Conservation (phyloP, 2,329 filamentous ascomycete genomes). For the Calonectria multiphialidica region DNA sequence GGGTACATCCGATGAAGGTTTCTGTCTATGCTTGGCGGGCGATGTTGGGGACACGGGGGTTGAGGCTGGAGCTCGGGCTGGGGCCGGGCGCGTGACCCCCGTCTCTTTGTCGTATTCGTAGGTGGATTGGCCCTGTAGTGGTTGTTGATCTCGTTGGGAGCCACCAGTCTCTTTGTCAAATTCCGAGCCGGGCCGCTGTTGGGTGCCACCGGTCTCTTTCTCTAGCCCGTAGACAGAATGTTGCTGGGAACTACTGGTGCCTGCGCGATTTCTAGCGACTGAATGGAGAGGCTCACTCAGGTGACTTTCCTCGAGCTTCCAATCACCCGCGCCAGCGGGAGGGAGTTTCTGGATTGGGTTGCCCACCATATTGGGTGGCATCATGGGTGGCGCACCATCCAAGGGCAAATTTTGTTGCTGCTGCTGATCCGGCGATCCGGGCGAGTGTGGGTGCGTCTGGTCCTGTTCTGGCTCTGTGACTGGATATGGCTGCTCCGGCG, state of each 20-base stretch:
- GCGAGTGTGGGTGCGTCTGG: constrained; percentile 13
- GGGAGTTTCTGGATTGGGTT: constrained; percentile 57
- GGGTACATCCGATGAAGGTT: constrained; percentile 53
- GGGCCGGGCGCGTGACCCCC: constrained; percentile 45
- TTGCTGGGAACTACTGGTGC: constrained; percentile 45
- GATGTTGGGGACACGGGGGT: background rate
- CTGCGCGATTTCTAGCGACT: constrained; percentile 49
- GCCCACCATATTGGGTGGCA: constrained; percentile 38
- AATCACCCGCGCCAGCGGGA: constrained; percentile 54
- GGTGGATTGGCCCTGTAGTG: constrained; percentile 24
- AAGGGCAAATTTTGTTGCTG: constrained; percentile 30
- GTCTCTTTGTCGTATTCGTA: constrained; percentile 58
- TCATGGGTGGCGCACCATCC: constrained; percentile 29
- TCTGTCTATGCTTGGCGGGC: constrained; percentile 31
- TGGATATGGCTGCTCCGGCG: constrained; percentile 17
- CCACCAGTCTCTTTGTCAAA: constrained; percentile 58
- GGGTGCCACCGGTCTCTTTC: constrained; percentile 6
- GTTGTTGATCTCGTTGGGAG: background rate
- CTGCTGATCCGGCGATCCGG: constrained; percentile 24
- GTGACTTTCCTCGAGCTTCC: constrained; percentile 68
- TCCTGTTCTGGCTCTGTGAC: constrained; percentile 9
- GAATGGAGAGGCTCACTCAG: constrained; percentile 62
- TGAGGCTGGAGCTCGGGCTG: constrained; percentile 10
- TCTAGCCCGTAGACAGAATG: constrained; percentile 48
- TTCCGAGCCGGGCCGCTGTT: constrained; percentile 35